Conservation (phyloP, 208 protist genomes). For the Acanthamoeba royreba region DNA sequence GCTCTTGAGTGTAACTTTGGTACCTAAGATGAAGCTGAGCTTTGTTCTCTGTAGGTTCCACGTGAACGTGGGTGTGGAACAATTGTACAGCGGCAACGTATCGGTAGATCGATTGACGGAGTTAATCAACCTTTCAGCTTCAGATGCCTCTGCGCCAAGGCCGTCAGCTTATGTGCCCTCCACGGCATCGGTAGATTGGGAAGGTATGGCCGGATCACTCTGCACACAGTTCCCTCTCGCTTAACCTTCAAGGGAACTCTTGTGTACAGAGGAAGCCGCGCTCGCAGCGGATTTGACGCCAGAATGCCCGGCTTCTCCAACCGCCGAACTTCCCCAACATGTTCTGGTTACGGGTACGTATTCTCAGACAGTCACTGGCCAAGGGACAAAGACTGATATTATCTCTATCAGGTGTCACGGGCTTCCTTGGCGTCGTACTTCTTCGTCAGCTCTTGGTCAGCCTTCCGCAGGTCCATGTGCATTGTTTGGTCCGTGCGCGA, state of each 20-base stretch:
- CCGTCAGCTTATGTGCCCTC: neutral
- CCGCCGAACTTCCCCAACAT: neutral
- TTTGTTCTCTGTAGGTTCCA: neutral
- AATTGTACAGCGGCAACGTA: neutral
- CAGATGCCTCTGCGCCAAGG: too few relatives aligned
- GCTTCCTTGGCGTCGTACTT: neutral
- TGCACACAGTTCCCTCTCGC: too few relatives aligned
- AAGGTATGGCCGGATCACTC: neutral
- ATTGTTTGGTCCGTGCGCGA: neutral
- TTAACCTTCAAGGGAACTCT: too few relatives aligned
- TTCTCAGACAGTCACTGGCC: too few relatives aligned
- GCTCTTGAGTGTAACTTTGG: neutral
- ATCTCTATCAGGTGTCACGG: neutral
- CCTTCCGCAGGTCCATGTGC: neutral
- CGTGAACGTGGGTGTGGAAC: neutral
- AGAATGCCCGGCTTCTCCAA: neutral
- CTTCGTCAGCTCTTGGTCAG: neutral
- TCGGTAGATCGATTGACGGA: neutral
- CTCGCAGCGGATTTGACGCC: neutral
- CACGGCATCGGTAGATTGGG: neutral
- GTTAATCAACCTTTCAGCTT: neutral
- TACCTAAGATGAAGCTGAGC: neutral
- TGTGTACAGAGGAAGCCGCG: neutral
- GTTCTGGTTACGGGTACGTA: neutral
- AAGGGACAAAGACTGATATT: too few relatives aligned